Evolutionary conservation across 495 filamentous ascomycete species (phyloP).

Genomic region (Penicillium silybi): DNA sequence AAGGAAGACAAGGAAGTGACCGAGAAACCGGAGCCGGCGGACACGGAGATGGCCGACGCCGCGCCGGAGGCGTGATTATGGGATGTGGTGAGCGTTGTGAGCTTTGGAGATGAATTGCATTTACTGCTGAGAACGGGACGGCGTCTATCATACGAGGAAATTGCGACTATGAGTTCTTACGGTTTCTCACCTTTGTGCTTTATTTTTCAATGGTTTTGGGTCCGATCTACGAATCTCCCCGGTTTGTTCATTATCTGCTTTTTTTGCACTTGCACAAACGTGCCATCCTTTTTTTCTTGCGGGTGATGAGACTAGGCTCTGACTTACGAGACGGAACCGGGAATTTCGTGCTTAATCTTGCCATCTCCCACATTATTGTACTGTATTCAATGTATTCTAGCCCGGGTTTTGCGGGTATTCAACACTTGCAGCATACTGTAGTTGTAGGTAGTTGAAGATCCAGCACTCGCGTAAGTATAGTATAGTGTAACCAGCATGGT

Average conservation of each 20-base stretch:
- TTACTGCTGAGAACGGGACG: slow-evolving; percentile 10
- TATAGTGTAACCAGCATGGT: background rate
- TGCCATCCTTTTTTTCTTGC: background rate
- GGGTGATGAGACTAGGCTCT: too few species aligned
- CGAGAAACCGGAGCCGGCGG: slow-evolving; percentile 13
- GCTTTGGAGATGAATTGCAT: slow-evolving; percentile 6
- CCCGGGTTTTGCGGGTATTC: background rate
- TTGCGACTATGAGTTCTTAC: slow-evolving; percentile 18
- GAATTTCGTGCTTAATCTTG: background rate
- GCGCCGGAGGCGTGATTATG: slow-evolving; percentile 19
- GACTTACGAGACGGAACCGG: too few species aligned
- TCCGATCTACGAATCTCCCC: slow-evolving; percentile 1
- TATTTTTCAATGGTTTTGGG: background rate
- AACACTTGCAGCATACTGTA: background rate
- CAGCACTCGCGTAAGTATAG: background rate
- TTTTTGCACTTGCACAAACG: slow-evolving; percentile 1
- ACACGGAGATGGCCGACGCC: slow-evolving; percentile 39
- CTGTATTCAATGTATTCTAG: slow-evolving; percentile 1
- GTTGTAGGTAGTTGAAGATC: background rate
- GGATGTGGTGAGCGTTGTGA: too few species aligned
- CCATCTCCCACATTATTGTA: background rate
- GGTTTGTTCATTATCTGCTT: slow-evolving; percentile 9
- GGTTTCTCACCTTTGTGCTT: slow-evolving; percentile 4
- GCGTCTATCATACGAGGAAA: slow-evolving; percentile 23
- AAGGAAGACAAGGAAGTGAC: slow-evolving; percentile 3